Base-by-base conservation (phyloP, 2,329 filamentous ascomycete genomes). In the Daldinia eschscholtzii region DNA sequence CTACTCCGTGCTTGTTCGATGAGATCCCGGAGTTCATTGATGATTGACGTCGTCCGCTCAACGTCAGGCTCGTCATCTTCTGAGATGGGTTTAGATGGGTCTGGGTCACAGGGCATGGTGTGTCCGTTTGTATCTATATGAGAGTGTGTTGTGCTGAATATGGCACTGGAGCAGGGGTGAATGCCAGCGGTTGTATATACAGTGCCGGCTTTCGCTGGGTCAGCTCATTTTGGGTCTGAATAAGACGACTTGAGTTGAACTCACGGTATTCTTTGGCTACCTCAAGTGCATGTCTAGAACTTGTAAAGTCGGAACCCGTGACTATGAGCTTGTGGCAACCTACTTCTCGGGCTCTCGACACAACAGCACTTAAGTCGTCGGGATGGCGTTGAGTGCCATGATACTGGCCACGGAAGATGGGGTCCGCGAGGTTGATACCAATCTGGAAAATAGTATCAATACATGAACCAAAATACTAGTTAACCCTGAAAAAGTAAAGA, bases 351-450 rank as follows among this genome's bases (percentile, higher is more conserved):
- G 93, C 94, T 71, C 96, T 88, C 70, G 91, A 84, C n/a, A 99
- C 83, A 28, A 99, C 92, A 71, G 89, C 91, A 30, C 85, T 80
- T 15, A 95, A 87, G 77, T 97, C 93, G 75, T 92, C 86, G 10
- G 90, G 87, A 75, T 97, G 93, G 28, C 84, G 82, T 73, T 92
- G 86, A 69, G 90, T 94, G 76, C 93, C 93, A 77, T 97, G 91
- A 78, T 98, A 97, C 46, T 88, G 81, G 57, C 96, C 96, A 53
- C 89, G 88, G 80, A 95, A 99, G 67, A 98, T 93, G 59, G 93
- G 92, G 77, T 99, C 96, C 60, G 94, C 92, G 62, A 99, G 87
- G 80, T 99, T 99, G 85, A 99, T 98, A 65, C 95, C 96, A 76
- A 99, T 91, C 89, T 91, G 78, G 23, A 70, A 35, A n/a, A n/a